Conservation (phyloP, 352 stramenopile genomes). For the Phytophthora macrochlamydospora region DNA sequence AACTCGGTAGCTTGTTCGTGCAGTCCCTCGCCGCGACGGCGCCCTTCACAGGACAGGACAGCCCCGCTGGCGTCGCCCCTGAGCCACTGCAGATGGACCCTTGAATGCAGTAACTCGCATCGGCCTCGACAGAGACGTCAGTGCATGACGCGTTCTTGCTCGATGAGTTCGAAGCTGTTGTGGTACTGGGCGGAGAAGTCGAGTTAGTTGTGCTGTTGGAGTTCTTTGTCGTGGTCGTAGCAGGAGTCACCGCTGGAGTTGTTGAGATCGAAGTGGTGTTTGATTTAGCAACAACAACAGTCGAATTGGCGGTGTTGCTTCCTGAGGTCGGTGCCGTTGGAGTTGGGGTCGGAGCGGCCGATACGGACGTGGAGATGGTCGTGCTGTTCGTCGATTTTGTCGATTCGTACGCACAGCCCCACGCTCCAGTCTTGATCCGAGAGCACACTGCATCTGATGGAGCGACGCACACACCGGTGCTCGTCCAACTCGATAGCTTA, state of each 20-base stretch:
- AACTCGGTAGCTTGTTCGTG: constrained; percentile 45
- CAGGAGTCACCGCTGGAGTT: no score
- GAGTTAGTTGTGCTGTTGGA: no score
- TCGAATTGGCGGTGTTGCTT: no score
- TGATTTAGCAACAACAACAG: no score
- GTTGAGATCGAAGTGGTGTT: no score
- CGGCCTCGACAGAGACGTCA: constrained; percentile 20
- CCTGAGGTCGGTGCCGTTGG: no score
- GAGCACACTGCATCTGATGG: constrained; percentile 48
- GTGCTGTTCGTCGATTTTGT: no score
- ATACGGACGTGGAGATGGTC: no score
- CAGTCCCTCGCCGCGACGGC: constrained; percentile 22
- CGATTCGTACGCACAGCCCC: constrained; percentile 49
- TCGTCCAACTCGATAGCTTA: constrained; percentile 48
- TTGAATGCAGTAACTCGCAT: constrained; percentile 10
- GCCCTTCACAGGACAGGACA: not conserved
- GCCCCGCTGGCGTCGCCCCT: constrained; percentile 9
- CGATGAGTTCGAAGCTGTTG: no score
- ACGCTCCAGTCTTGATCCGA: constrained; percentile 66
- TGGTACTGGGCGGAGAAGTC: no score
- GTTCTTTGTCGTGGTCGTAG: no score
- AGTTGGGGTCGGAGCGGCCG: no score
- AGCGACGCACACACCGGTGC: constrained; percentile 44
- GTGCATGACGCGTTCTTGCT: not conserved
- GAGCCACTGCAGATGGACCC: constrained; percentile 20